phyloP scores from a whole-genome alignment of 2,329 filamentous ascomycete genomes.

The Falciphora oryzae region DNA sequence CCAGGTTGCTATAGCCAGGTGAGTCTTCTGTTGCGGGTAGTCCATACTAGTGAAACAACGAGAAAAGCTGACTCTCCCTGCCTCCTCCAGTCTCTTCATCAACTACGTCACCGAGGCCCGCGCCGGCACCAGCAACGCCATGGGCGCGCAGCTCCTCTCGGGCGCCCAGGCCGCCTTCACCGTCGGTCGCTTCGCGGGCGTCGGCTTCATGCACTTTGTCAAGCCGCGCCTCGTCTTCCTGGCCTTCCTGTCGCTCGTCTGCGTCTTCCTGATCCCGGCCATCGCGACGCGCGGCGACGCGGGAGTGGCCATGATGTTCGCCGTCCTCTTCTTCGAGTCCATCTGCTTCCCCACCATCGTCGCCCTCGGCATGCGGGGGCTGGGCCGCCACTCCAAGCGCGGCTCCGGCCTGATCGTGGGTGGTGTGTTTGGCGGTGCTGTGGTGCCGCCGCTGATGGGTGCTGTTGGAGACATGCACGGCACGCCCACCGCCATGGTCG shows the following conservation, averaged over 20 bases:
- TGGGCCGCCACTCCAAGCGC: conserved; percentile 72
- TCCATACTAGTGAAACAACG: neutral
- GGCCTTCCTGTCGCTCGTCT: conserved; percentile 55
- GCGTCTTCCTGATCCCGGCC: conserved; percentile 54
- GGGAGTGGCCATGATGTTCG: conserved; percentile 57
- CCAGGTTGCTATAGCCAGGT: conserved; percentile 56
- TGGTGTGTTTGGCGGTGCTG: conserved; percentile 67
- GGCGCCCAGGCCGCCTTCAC: conserved; percentile 71
- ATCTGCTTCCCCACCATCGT: conserved; percentile 80
- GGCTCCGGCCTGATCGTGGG: conserved; percentile 67
- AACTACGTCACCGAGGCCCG: conserved; percentile 64
- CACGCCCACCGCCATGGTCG: conserved; percentile 59
- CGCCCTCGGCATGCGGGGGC: conserved; percentile 67
- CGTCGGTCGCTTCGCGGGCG: conserved; percentile 64
- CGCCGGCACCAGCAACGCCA: conserved; percentile 39
- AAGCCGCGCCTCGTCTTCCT: conserved; percentile 64
- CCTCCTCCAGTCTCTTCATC: conserved; percentile 49
- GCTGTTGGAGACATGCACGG: conserved; percentile 57
- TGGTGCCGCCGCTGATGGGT: conserved; percentile 67
- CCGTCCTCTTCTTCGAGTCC: conserved; percentile 72
- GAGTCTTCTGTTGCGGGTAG: too few species aligned
- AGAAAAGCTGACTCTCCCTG: neutral
- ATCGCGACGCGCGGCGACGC: conserved; percentile 40
- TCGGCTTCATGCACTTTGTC: conserved; percentile 59
- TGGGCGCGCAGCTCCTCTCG: conserved; percentile 63